These are phyloP conservation scores for slime mould (Dictyostelium discoideum) DNA, from an alignment of 78 protist species.

Conservation along the genomic window dicty_2.7 NC_007090.3:1273501-1274000, in stretches of 20 bases:
- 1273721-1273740: slow-evolving; percentile 42
- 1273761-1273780: slow-evolving; percentile 34
- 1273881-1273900: neutral
- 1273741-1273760: neutral
- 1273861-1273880: neutral
- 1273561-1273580: slow-evolving; percentile 81
- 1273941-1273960: too few species aligned
- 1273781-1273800: slow-evolving; percentile 78
- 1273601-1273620: slow-evolving; percentile 81
- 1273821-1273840: slow-evolving; percentile 8
- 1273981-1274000: neutral
- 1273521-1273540: slow-evolving; percentile 87
- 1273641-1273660: slow-evolving; percentile 91
- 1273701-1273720: slow-evolving; percentile 70
- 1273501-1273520: slow-evolving; percentile 32
- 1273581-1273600: neutral
- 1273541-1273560: slow-evolving; percentile 94
- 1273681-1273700: slow-evolving; percentile 47
- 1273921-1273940: neutral
- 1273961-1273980: too few species aligned
- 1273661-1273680: slow-evolving; percentile 28
- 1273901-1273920: neutral
- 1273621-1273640: slow-evolving; percentile 92
- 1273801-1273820: neutral
- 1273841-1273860: neutral